phyloP scores from a whole-genome alignment of 768 basidiomycete species.

The Termitomyces sp. region DNA sequence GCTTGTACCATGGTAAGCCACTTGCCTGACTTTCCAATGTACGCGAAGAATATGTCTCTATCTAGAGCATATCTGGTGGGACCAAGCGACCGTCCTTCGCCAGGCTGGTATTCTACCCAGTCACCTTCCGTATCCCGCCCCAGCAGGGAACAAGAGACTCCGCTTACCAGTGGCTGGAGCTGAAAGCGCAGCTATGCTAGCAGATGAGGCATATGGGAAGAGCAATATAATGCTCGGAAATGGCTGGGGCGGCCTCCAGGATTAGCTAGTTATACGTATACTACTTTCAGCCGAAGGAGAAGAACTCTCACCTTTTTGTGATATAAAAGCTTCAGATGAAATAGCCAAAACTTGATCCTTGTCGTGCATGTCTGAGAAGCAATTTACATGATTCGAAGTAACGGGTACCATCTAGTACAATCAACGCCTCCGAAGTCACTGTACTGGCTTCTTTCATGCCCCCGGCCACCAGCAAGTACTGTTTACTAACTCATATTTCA shows the following conservation, averaged over 20 bases:
- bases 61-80: slow-evolving; percentile 42
- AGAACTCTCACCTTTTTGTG: not conserved
- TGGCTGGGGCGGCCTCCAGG: slow-evolving; percentile 26
- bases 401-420: not conserved
- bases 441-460: not conserved
- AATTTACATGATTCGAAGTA: too few species aligned
- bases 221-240: slow-evolving; percentile 34
- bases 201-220: slow-evolving; percentile 28
- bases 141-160: slow-evolving; percentile 17
- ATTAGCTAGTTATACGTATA: not conserved
- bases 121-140: slow-evolving; percentile 22
- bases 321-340: too few species aligned
- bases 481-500: not conserved
- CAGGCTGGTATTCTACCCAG: slow-evolving; percentile 32
- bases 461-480: not conserved
- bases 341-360: not conserved
- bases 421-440: not conserved
- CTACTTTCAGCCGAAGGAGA: not conserved
- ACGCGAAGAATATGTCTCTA: not conserved
- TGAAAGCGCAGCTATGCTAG: slow-evolving; percentile 30
- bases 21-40: not conserved
- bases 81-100: slow-evolving; percentile 32
- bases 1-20: slow-evolving; percentile 28
- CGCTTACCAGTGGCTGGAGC: slow-evolving; percentile 33
- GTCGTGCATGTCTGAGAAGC: not conserved